Conservation (phyloP, 352 stramenopile genomes). For the Phytophthora rubi region DNA sequence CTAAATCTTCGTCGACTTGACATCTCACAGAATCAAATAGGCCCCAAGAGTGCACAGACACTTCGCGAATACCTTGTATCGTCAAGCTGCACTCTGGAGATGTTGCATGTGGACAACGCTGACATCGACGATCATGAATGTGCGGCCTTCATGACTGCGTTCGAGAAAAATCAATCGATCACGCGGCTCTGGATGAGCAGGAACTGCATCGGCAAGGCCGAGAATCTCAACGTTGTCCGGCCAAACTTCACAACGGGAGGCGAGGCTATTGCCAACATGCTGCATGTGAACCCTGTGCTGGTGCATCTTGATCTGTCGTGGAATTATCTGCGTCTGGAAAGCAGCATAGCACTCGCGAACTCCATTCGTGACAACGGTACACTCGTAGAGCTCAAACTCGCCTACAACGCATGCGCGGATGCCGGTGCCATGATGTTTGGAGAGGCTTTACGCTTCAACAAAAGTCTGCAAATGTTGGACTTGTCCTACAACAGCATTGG, state of each 20-base stretch:
- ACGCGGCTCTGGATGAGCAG: slow-evolving; percentile 73
- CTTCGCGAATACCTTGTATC: slow-evolving; percentile 65
- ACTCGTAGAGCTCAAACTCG: slow-evolving; percentile 68
- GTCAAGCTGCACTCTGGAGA: slow-evolving; percentile 62
- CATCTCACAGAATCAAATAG: slow-evolving; percentile 82
- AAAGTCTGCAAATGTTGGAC: slow-evolving; percentile 66
- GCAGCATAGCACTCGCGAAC: slow-evolving; percentile 66
- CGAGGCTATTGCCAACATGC: slow-evolving; percentile 90
- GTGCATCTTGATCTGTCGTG: slow-evolving; percentile 87
- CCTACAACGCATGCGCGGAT: slow-evolving; percentile 83
- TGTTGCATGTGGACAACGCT: slow-evolving; percentile 77
- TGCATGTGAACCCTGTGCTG: slow-evolving; percentile 79
- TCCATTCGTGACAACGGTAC: slow-evolving; percentile 74
- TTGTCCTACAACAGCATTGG: slow-evolving; percentile 84
- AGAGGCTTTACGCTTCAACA: slow-evolving; percentile 68
- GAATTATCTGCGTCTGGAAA: slow-evolving; percentile 89
- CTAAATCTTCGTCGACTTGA: slow-evolving; percentile 59
- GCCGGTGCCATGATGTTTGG: slow-evolving; percentile 81
- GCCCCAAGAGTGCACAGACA: slow-evolving; percentile 60
- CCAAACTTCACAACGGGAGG: slow-evolving; percentile 85
- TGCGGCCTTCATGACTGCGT: slow-evolving; percentile 82
- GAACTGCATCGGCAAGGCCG: slow-evolving; percentile 89
- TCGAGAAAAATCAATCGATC: slow-evolving; percentile 86
- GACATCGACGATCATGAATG: slow-evolving; percentile 91
- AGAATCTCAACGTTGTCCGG: slow-evolving; percentile 90